Evolutionary conservation across 2,329 filamentous ascomycete genomes (phyloP), one percentile per base, ranked within the genome.

Genomic region (Laburnicola sp.): DNA sequence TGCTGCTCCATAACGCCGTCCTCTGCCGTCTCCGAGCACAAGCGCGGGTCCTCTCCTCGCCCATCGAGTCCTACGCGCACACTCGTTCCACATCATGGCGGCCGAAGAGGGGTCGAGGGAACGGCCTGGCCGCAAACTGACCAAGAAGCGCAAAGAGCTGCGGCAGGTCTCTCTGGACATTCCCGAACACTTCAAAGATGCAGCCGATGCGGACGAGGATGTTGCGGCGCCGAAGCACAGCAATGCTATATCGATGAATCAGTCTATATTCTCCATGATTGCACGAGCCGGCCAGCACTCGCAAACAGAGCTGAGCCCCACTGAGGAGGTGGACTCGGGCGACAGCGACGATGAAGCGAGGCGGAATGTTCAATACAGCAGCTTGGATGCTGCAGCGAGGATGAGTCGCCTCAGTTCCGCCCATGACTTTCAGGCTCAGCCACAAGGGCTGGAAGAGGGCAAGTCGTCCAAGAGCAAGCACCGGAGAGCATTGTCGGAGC

Each of bases 261-360:
- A 96, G 78, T 95, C 90, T 58, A 86, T 97, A 48, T 96, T 97
- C 71, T 91, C 91, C 47, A 84, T 97, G 75, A 92, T 97, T 60
- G 89, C 92, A 5, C 90, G 91, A 11, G 91, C 91, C 32, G 90
- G 91, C 5, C 91, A 90, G 32, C 85, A 85, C 53, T 92, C 90
- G 27, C 85, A 85, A 52, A 86, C 88, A 45, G 88, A 95, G 73
- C 91, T 95, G 67, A 86, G 89, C 71, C 82, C 88, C 52, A 93
- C 94, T 71, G 88, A 91, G 65, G 87, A 88, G 59, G 64, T 68
- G 11, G 91, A 76, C 49, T 72, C 88, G 35, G 94, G 89, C 62
- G 91, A 93, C 62, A 91, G 91, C 58, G 87, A 89, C 41, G 80
- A 74, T 6, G 70, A 67, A 28, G 63, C 58, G 32, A 66, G 65